phyloP scores from a whole-genome alignment of 2,329 filamentous ascomycete species.

The Penicillium vulpinum region DNA sequence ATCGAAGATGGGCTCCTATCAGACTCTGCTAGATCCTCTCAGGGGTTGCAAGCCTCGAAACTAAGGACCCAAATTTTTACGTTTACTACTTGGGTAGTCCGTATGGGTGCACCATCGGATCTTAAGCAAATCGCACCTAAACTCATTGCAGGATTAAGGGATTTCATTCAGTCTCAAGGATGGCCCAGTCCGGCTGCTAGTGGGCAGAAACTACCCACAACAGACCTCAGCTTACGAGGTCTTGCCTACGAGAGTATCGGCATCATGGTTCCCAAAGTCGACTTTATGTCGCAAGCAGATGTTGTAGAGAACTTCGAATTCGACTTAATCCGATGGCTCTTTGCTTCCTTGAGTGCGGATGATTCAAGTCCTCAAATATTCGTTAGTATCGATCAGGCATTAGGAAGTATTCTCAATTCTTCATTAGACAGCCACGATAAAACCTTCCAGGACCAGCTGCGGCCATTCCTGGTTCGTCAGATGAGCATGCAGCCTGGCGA shows the following conservation, averaged over 20 bases:
- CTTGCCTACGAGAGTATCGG: slow-evolving; percentile 91
- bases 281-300: slow-evolving; percentile 32
- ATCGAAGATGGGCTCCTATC: slow-evolving; percentile 66
- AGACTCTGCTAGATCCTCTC: slow-evolving; percentile 44
- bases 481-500: slow-evolving; percentile 56
- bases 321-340: slow-evolving; percentile 71
- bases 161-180: slow-evolving; percentile 76
- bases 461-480: slow-evolving; percentile 65
- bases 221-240: slow-evolving; percentile 68
- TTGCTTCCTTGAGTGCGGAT: slow-evolving; percentile 79
- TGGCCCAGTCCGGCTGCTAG: slow-evolving; percentile 67
- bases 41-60: slow-evolving; percentile 73
- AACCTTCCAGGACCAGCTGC: slow-evolving; percentile 46
- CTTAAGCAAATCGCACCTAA: slow-evolving; percentile 66
- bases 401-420: slow-evolving; percentile 72
- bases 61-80: slow-evolving; percentile 79
- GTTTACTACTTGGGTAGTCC: slow-evolving; percentile 83
- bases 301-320: slow-evolving; percentile 48
- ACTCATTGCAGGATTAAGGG: slow-evolving; percentile 67
- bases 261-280: slow-evolving; percentile 61
- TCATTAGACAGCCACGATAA: slow-evolving; percentile 51
- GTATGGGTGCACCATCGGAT: slow-evolving; percentile 63
- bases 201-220: slow-evolving; percentile 57
- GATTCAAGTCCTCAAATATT: slow-evolving; percentile 70
- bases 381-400: slow-evolving; percentile 83